phyloP scores from a whole-genome alignment of 306 rosid genomes.

The Vicia faba region DNA sequence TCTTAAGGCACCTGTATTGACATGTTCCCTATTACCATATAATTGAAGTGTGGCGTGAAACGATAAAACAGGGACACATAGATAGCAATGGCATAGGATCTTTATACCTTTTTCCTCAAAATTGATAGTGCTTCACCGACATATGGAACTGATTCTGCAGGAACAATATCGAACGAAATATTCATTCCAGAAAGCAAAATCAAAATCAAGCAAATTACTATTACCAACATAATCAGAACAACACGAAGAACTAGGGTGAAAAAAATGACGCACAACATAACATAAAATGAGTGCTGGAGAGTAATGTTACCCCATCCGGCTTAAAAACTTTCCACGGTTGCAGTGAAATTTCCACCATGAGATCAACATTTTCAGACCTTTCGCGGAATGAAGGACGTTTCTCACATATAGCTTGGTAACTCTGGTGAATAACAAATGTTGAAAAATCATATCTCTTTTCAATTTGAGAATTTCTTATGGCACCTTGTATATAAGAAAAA shows the following conservation, averaged over 20 bases:
- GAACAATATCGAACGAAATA: conserved; percentile 91
- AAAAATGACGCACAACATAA: not conserved
- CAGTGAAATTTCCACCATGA: conserved; percentile 84
- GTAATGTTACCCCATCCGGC: conserved; percentile 86
- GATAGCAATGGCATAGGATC: conserved; percentile 13
- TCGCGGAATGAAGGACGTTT: conserved; percentile 91
- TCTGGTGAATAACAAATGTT: conserved; percentile 49
- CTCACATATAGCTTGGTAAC: conserved; percentile 88
- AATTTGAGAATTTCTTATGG: no score
- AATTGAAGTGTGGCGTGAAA: conserved; percentile 10
- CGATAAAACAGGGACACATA: no score
- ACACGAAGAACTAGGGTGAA: not conserved
- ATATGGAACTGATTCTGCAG: conserved; percentile 94
- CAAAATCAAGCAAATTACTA: conserved; percentile 7
- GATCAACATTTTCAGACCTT: conserved; percentile 93
- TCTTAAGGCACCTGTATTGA: no score
- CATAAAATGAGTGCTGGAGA: conserved; percentile 19
- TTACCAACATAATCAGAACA: conserved; percentile 36
- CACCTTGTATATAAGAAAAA: no score
- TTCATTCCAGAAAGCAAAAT: conserved; percentile 86
- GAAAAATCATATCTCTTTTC: no score
- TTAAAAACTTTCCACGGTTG: conserved; percentile 96
- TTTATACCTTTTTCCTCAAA: conserved; percentile 79
- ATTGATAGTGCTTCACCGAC: conserved; percentile 90
- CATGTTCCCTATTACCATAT: no score